A percentile compares a stretch with the other conserved stretches of the same genome.
Evolutionary conservation across 495 filamentous ascomycete genomes (phyloP).

Genomic region (Neurospora sp.): DNA sequence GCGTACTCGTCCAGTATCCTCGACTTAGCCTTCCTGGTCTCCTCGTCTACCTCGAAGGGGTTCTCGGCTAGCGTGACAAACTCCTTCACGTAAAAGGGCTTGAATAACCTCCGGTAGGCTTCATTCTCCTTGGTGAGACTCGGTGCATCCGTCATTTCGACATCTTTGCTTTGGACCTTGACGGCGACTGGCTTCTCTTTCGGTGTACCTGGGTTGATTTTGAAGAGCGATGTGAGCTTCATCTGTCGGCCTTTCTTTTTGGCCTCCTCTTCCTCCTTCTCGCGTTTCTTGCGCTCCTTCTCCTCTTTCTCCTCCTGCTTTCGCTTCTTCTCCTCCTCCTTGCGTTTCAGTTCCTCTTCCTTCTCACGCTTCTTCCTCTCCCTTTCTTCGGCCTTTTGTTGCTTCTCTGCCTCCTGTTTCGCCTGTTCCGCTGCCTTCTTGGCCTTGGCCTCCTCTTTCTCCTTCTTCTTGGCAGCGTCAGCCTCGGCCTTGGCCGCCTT

Average conservation of each 20-base stretch:
- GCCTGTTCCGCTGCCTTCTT: constrained; percentile 17
- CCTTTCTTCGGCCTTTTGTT: constrained; percentile 30
- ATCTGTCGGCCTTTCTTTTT: constrained; percentile 52
- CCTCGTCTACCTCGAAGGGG: constrained; percentile 42
- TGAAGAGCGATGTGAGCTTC: constrained; percentile 39
- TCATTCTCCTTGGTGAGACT: constrained; percentile 29
- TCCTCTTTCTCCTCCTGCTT: constrained; percentile 48
- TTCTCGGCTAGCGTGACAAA: constrained; percentile 51
- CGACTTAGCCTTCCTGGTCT: constrained; percentile 44
- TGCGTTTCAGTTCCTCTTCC: constrained; percentile 29
- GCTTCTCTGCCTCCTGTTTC: constrained; percentile 27
- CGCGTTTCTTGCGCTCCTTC: constrained; percentile 54
- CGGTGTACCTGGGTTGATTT: constrained; percentile 42
- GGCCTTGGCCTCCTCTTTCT: constrained; percentile 28
- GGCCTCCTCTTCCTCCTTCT: constrained; percentile 48
- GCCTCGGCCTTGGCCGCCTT: constrained; percentile 33
- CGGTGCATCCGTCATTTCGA: constrained; percentile 8
- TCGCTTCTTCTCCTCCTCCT: constrained; percentile 36
- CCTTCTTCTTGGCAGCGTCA: constrained; percentile 34
- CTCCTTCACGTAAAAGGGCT: constrained; percentile 65
- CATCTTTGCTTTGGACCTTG: constrained; percentile 9
- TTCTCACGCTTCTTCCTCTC: constrained; percentile 35
- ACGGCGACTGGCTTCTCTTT: constrained; percentile 18
- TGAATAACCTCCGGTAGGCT: constrained; percentile 63
- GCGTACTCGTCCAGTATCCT: constrained; percentile 37